Conservation (phyloP, 306 rosid species). For the Cicer pinnatifidum region DNA sequence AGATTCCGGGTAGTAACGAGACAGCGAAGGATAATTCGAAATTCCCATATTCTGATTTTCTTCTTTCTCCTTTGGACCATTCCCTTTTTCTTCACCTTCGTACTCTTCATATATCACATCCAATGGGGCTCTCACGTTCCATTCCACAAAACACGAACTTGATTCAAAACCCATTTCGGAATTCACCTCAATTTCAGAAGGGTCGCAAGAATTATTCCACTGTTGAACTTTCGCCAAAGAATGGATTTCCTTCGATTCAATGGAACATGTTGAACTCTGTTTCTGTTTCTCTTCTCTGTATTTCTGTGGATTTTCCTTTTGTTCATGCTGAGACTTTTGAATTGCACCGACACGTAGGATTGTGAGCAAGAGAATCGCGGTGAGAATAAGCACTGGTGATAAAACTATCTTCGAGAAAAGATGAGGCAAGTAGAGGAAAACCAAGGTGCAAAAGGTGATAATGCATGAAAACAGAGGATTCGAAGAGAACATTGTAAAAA, state of each 20-base stretch:
- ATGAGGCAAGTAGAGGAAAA: constrained; percentile 62
- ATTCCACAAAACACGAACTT: constrained; percentile 54
- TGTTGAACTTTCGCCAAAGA: constrained; percentile 33
- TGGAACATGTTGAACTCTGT: neutral
- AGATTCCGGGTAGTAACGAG: constrained; percentile 71
- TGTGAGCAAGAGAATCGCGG: constrained; percentile 56
- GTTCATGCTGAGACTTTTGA: constrained; percentile 51
- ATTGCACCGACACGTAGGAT: constrained; percentile 69
- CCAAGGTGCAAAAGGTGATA: constrained; percentile 55
- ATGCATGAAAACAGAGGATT: constrained; percentile 65
- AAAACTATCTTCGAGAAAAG: constrained; percentile 49
- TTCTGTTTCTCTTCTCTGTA: constrained; percentile 36
- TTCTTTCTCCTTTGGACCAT: constrained; percentile 39
- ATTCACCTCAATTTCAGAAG: constrained; percentile 39
- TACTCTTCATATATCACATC: constrained; percentile 80
- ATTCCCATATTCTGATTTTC: constrained; percentile 30
- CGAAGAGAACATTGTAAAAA: constrained; percentile 46
- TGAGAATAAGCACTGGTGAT: constrained; percentile 61
- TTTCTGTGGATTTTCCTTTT: neutral
- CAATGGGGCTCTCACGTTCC: constrained; percentile 82
- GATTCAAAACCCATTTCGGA: constrained; percentile 40
- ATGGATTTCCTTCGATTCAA: constrained; percentile 26
- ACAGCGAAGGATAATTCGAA: constrained; percentile 55
- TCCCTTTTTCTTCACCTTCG: constrained; percentile 57
- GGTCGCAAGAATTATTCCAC: constrained; percentile 24